These are phyloP conservation scores for Salvia rosmarinus DNA, from an alignment of 257 asterid genomes.

Conservation along the genomic window DNA sequence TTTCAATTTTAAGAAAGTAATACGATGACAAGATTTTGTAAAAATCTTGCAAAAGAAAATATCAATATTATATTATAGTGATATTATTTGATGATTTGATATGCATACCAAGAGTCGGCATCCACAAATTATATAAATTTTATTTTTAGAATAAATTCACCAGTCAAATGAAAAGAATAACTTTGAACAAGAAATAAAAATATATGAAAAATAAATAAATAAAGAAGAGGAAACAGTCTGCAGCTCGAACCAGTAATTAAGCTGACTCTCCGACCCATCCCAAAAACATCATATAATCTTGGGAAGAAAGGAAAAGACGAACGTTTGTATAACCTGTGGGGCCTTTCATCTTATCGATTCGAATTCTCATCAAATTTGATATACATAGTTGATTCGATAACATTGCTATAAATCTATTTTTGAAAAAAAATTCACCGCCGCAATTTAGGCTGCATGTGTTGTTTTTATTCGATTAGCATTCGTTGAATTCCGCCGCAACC, in stretches of 20 bases:
- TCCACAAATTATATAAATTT: neutral
- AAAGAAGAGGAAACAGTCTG: conserved; percentile 24
- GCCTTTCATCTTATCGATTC: neutral
- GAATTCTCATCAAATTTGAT: conserved; percentile 7
- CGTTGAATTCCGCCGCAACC: conserved; percentile 21
- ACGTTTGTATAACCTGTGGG: conserved; percentile 4
- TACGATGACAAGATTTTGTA: neutral
- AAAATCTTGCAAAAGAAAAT: neutral
- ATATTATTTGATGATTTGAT: neutral
- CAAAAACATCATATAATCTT: conserved; percentile 17
- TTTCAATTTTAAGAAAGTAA: neutral
- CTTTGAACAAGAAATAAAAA: neutral
- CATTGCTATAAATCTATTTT: neutral
- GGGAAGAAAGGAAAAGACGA: neutral
- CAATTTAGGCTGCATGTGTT: conserved; percentile 32
- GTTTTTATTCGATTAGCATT: conserved; percentile 27
- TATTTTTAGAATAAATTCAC: neutral
- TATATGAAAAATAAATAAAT: neutral
- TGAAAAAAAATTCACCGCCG: conserved; percentile 21
- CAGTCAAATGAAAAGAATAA: neutral
- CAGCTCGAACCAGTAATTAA: conserved; percentile 40
- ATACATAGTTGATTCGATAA: neutral
- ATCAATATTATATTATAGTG: neutral
- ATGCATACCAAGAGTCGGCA: conserved; percentile 4
- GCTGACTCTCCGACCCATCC: conserved; percentile 30